Conservation (phyloP, 352 stramenopile species). For the Phytophthora tubulina region DNA sequence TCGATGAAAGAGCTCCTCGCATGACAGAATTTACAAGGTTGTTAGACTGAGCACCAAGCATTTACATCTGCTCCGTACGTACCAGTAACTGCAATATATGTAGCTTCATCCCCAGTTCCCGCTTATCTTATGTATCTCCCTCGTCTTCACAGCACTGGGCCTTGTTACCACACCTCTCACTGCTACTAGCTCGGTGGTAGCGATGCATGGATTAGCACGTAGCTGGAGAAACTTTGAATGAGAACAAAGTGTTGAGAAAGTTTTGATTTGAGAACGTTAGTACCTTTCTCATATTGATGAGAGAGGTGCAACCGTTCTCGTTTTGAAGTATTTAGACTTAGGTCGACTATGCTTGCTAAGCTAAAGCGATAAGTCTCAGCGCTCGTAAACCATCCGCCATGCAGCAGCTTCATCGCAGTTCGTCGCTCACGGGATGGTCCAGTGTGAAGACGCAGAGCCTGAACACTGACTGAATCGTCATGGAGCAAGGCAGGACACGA, state of each 20-base stretch:
- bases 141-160: slow-evolving; percentile 18
- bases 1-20: too few species aligned
- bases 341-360: too few species aligned
- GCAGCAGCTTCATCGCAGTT: too few species aligned
- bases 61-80: neutral
- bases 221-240: slow-evolving; percentile 6
- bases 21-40: neutral
- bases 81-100: neutral
- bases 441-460: too few species aligned
- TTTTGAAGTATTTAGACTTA: too few species aligned
- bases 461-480: too few species aligned
- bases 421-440: too few species aligned
- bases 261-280: neutral
- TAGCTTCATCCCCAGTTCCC: slow-evolving; percentile 5
- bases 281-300: neutral
- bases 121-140: neutral
- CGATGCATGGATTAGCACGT: neutral
- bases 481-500: too few species aligned
- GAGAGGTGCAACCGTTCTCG: too few species aligned
- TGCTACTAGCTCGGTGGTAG: slow-evolving; percentile 18
- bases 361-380: too few species aligned
- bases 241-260: neutral
- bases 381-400: too few species aligned
- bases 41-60: neutral
- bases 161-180: slow-evolving; percentile 24